Evolutionary conservation across 208 protist genomes (phyloP), one percentile per base, ranked within the genome.

Genomic region (Trypanosoma lewisi): DNA sequence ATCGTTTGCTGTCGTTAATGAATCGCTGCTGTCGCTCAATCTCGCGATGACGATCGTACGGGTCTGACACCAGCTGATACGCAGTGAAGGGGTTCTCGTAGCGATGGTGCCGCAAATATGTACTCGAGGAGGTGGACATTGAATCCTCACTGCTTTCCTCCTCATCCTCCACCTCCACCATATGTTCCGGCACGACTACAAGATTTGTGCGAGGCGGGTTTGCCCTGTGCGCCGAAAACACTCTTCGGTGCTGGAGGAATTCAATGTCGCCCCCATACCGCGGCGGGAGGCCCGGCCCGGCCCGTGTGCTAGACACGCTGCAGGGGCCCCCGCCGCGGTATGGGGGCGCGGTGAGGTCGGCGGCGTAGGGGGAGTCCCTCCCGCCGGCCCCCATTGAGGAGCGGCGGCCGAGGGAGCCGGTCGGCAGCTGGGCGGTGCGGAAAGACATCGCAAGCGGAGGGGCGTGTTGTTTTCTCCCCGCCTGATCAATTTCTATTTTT

Each of bases 11-110:
- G 51, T 94, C 80, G 39, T 76, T 77, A 16, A 93, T 57, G 63
- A 93, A 95, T 25, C 67, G 67, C 55, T 80, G 70, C 67, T 91
- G 82, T 25, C 81, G 73, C 36, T 49, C 68, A 23, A 87, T 64
- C 70, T 97, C 91, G 0, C 65, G 68, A 9, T 64, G 60, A 27
- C 68, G 67, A 37, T 87, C 87, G 73, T 94, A 95, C 41, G 79
- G 77, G 19, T 97, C 89, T 45, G 74, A 73, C 21, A 61, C 52
- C 19, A 56, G 51, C 16, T 70, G 59, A 53, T 77, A 81, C 16
- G 75, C 68, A 7, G 76, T 73, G 49, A 41, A 44, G 12, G 65
- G 53, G 27, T 77, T 50, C 50, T 76, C 66, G 57, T 82, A 85
- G n/a, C 82, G 82, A 27, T 70, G 75, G 55, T 84, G 82, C 12